Percentiles rank a stretch among this genome's conserved stretches.
These are phyloP conservation scores for Eucalyptus tenuipes DNA, from an alignment of 345 rosid genomes.

Conservation along the genomic window DNA sequence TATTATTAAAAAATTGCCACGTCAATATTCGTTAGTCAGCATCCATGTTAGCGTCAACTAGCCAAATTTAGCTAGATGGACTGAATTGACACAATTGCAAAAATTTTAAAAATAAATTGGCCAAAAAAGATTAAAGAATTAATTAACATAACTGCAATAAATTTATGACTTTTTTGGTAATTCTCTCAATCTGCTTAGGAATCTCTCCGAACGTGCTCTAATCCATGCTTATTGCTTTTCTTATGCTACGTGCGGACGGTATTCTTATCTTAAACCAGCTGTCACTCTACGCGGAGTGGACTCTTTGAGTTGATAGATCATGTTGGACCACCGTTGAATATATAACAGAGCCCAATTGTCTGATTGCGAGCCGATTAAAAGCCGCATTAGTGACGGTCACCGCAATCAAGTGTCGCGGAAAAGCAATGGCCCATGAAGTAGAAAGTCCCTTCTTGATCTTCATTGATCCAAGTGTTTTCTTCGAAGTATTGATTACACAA, in stretches of 20 bases:
- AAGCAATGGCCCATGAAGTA: not conserved
- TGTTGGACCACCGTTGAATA: not conserved
- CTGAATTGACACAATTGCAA: rapidly evolving
- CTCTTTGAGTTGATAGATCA: not conserved
- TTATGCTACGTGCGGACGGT: not conserved
- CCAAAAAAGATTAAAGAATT: no score
- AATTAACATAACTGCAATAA: no score
- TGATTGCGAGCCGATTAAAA: not conserved
- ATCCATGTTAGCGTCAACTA: rapidly evolving
- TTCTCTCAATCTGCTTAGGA: rapidly evolving
- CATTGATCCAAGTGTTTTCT: not conserved
- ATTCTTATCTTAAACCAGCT: not conserved
- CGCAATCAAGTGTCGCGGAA: not conserved
- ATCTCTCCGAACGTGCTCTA: not conserved
- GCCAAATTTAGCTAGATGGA: rapidly evolving
- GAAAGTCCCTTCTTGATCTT: not conserved
- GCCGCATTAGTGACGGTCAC: not conserved
- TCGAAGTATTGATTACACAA: not conserved
- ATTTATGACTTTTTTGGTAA: no score
- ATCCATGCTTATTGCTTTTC: not conserved
- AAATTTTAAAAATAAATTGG: rapidly evolving
- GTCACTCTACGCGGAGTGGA: not conserved
- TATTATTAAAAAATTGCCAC: no score
- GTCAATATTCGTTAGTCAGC: rapidly evolving
- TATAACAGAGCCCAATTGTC: not conserved